Conservation (phyloP, 2,329 filamentous ascomycete genomes). For the Colletotrichum gigasporum region DNA sequence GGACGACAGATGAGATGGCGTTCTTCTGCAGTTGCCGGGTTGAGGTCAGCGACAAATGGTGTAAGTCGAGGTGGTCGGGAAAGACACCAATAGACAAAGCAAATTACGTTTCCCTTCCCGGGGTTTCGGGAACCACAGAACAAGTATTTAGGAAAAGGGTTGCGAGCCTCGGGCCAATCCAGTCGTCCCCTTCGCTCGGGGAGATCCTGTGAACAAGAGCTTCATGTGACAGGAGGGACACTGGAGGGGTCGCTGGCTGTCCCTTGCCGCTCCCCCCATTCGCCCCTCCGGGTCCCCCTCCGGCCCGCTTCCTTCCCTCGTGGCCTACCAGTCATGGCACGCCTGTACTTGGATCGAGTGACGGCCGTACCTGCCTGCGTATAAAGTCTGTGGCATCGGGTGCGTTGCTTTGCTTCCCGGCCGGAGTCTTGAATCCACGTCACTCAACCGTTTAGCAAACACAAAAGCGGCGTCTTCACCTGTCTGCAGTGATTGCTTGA, state of each 20-base stretch:
- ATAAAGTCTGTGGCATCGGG: background rate
- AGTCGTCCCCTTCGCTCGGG: background rate
- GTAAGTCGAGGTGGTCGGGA: too few species aligned
- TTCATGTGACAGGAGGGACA: constrained; percentile 25
- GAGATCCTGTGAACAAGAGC: background rate
- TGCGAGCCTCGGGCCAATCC: constrained; percentile 17
- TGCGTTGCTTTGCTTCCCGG: background rate
- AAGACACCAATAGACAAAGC: too few species aligned
- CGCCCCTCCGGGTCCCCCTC: background rate
- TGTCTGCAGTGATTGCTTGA: constrained; percentile 5
- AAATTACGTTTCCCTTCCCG: too few species aligned
- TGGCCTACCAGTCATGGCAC: constrained; percentile 3
- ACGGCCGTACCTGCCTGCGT: background rate
- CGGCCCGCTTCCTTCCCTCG: background rate
- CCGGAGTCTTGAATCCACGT: background rate
- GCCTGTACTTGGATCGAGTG: background rate
- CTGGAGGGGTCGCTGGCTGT: background rate
- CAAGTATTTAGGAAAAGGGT: background rate
- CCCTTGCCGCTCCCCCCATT: background rate
- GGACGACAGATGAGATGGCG: too few species aligned
- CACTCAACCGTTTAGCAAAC: background rate
- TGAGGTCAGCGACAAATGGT: too few species aligned
- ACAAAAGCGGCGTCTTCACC: background rate
- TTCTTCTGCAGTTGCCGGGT: too few species aligned
- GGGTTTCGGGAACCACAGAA: too few species aligned